Base-by-base conservation (phyloP, 2,329 filamentous ascomycete genomes). In the Monascus ruber region DNA sequence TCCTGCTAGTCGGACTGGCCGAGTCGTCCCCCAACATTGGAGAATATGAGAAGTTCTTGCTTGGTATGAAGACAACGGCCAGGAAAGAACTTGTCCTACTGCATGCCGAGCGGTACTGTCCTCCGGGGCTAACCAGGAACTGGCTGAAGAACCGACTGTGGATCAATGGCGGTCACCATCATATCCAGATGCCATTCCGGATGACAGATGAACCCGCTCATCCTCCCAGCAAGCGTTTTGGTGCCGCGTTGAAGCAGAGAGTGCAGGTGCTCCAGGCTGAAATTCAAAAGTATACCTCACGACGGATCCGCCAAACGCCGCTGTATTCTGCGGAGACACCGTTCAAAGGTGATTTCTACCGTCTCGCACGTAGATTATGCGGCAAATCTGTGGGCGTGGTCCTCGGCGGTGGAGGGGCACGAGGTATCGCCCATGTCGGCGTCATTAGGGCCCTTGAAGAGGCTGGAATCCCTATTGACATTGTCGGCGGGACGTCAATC, bases 131-230 rank as follows among this genome's bases (percentile, higher is more conserved):
- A 29, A 95, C 91, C 0, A 73, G 91, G 37, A 78, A 83, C 27
- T 98, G 91, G 91, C 66, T 98, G 9, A 79, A 81, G 45, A 95
- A 94, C 53, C 81, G 91, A 1, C 80, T 94, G 45, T 98, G 91
- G 91, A 91, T 98, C 62, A 98, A 96, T 49, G 91, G 91, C 10
- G 89, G 89, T 4, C 93, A 98, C 58, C 91, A 94, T 55, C 91
- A 98, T 51, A 84, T 98, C 8, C 91, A 98, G 54, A 96, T 98
- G 91, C 74, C 83, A 0, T 89, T 91, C 59, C 77, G 82, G 31
- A 73, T 81, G 3, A 81, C 83, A 34, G 69, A 81, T 1, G 81
- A 94, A 47, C 84, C 87, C 2, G 77, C 83, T 0, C 81, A 87
- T 52, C 76, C 81, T 17, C 79, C 80, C 9, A 74, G 77, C 1